A percentile compares a stretch with the other conserved stretches of the same genome.
Evolutionary conservation across 768 basidiomycete genomes (phyloP).

Genomic region (Phylloporus arenicola): DNA sequence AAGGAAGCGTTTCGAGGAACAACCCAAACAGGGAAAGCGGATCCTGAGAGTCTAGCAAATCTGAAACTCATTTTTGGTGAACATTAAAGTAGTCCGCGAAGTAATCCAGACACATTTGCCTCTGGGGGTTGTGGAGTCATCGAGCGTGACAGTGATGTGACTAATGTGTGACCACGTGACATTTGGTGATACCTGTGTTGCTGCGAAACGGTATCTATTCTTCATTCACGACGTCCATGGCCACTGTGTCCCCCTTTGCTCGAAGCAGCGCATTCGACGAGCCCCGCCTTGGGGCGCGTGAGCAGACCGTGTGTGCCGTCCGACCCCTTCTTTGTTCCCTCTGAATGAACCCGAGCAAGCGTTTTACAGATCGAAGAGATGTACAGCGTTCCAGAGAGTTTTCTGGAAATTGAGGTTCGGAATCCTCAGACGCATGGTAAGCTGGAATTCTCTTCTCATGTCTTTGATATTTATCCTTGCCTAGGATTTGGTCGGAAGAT

Average conservation of each 20-base stretch:
- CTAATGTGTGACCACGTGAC: slow-evolving; percentile 22
- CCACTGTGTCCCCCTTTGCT: slow-evolving; percentile 54
- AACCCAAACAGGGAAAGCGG: slow-evolving; percentile 38
- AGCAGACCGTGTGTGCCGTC: slow-evolving; percentile 47
- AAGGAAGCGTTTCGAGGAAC: slow-evolving; percentile 74
- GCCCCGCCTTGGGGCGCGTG: slow-evolving; percentile 41
- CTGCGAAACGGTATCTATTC: slow-evolving; percentile 13
- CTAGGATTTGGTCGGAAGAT: slow-evolving; percentile 91
- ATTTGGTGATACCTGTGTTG: slow-evolving; percentile 15
- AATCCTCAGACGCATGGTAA: slow-evolving; percentile 96
- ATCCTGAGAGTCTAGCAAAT: slow-evolving; percentile 75
- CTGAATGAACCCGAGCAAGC: slow-evolving; percentile 33
- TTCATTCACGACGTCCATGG: slow-evolving; percentile 26
- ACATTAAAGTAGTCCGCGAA: not conserved
- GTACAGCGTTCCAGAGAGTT: slow-evolving; percentile 96
- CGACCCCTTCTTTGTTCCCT: slow-evolving; percentile 5
- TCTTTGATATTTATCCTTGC: not conserved
- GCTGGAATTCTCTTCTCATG: not conserved
- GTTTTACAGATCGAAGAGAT: slow-evolving; percentile 84
- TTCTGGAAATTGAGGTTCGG: slow-evolving; percentile 94
- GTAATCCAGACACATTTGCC: too few relatives aligned
- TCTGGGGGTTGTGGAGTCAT: not conserved
- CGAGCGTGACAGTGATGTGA: slow-evolving; percentile 47
- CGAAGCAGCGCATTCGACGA: slow-evolving; percentile 55
- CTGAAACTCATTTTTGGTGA: slow-evolving; percentile 42